Percentiles rank a stretch among this genome's conserved stretches.
These are phyloP conservation scores for Pythium monospermum DNA, from an alignment of 352 stramenopile species.

Conservation along the genomic window DNA sequence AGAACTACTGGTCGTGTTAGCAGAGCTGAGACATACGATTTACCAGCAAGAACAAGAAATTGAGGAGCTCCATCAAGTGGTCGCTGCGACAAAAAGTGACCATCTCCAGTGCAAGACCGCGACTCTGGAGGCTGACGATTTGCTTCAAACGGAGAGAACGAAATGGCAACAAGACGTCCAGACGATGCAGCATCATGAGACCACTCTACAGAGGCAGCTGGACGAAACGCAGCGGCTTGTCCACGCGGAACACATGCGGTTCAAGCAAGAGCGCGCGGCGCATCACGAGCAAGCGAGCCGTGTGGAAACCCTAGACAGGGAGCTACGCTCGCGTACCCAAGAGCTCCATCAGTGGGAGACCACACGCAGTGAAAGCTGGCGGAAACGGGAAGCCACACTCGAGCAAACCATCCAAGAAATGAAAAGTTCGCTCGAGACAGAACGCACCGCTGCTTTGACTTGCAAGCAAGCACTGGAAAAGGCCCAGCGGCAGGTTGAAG, in stretches of 20 bases:
- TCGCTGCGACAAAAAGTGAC: conserved; percentile 6
- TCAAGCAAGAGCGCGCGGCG: conserved; percentile 3
- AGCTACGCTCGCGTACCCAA: conserved; percentile 15
- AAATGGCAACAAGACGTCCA: conserved; percentile 20
- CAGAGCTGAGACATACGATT: conserved; percentile 72
- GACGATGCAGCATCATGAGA: conserved; percentile 23
- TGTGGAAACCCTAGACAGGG: conserved; percentile 17
- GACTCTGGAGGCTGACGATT: conserved; percentile 5
- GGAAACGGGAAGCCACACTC: conserved; percentile 23
- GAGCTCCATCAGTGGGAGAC: conserved; percentile 7
- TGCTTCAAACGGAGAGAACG: conserved; percentile 3
- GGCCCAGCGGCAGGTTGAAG: conserved; percentile 34
- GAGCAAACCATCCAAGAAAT: conserved; percentile 26
- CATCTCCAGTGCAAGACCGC: conserved; percentile 8
- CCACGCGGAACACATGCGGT: conserved; percentile 23
- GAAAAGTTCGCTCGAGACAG: conserved; percentile 6
- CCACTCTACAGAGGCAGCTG: conserved; percentile 23
- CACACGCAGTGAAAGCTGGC: conserved; percentile 2
- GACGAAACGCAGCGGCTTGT: conserved; percentile 26
- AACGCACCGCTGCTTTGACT: neutral
- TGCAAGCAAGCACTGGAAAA: conserved; percentile 18
- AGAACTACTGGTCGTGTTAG: conserved; percentile 68
- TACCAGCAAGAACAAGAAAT: conserved; percentile 66
- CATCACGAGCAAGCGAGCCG: conserved; percentile 18
- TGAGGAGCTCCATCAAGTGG: conserved; percentile 14